These are phyloP conservation scores for Lepraria neglecta DNA, from an alignment of 495 filamentous ascomycete genomes.

Conservation along the genomic window DNA sequence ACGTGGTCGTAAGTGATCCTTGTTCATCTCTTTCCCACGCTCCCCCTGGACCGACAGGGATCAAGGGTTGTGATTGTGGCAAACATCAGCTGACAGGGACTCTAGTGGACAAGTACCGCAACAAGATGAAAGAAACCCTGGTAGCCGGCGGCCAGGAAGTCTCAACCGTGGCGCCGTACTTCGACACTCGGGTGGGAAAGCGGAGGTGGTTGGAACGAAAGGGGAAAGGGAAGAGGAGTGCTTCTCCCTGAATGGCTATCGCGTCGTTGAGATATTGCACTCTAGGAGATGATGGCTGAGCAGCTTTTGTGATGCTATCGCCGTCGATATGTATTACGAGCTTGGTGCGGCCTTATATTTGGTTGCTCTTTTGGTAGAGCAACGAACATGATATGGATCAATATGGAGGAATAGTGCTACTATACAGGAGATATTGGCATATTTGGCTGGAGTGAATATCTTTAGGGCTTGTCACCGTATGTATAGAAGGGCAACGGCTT, in stretches of 20 bases:
- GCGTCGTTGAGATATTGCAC: too few relatives aligned
- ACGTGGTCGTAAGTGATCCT: conserved; percentile 68
- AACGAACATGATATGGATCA: too few relatives aligned
- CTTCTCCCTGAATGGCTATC: too few relatives aligned
- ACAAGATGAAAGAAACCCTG: conserved; percentile 82
- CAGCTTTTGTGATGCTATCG: too few relatives aligned
- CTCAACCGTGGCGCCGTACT: conserved; percentile 65
- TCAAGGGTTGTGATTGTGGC: background rate
- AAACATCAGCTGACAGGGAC: background rate
- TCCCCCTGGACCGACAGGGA: background rate
- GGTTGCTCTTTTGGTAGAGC: too few relatives aligned
- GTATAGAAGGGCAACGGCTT: too few relatives aligned
- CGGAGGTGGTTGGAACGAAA: conserved; percentile 62
- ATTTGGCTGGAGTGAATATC: too few relatives aligned
- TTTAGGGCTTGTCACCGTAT: too few relatives aligned
- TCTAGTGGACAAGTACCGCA: conserved; percentile 87
- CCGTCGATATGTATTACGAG: too few relatives aligned
- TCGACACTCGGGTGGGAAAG: conserved; percentile 86
- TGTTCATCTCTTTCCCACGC: background rate
- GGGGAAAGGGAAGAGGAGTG: background rate
- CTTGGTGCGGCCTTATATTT: too few relatives aligned
- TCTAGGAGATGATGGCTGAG: background rate
- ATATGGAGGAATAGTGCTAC: too few relatives aligned
- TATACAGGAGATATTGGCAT: too few relatives aligned
- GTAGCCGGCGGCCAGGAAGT: conserved; percentile 66